Base-by-base conservation (phyloP, 2,329 filamentous ascomycete genomes). In the Fusarium piperis region DNA sequence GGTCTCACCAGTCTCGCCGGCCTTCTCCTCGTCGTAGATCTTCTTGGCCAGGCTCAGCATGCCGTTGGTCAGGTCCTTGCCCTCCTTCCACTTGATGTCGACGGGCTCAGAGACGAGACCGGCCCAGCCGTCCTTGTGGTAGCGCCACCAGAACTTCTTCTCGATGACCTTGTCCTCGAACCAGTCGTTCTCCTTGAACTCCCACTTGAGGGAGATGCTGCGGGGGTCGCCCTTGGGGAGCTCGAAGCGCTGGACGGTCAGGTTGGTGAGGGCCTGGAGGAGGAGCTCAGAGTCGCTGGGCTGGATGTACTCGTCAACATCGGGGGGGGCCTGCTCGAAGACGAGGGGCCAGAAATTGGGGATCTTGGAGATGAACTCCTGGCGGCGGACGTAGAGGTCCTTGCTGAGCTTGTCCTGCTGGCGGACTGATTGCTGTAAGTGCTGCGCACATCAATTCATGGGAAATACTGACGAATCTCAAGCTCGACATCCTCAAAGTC, bases 341-440 rank as follows among this genome's bases (percentile, higher is more conserved):
- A 98, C 95, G 65, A 97, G 89, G n/a, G 93, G 87, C 96, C 96
- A 98, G 89, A 98, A 99, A 84, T 93, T 90, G 75, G 90, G 89
- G 78, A 98, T 95, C 78, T 91, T 86, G 71, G 88, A 82, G 72
- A 96, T 85, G 71, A 94, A 83, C 75, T 89, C 87, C 73, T 89
- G 86, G 79, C 95, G 94, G 83, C 93, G 93, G 76, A 88, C 86
- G 85, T 94, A 97, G 68, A 97, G 88, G 48, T 92, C 87, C 68
- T 86, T 85, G 77, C 89, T 88, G 75, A 94, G 86, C 72, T 87
- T 83, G 75, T 92, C 88, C 81, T 95, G 91, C 78, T 92, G 87
- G 78, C 93, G 91, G 78, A 94, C 93, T 95, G 78, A 18, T 20
- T 12, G 26, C n/a, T 51, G 64, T 78, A 61, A 78, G 60, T 26